A percentile compares a stretch with the other conserved stretches of the same genome.
These are phyloP conservation scores for Citrullus mucosospermus DNA, from an alignment of 306 rosid genomes.

Conservation along the genomic window DNA sequence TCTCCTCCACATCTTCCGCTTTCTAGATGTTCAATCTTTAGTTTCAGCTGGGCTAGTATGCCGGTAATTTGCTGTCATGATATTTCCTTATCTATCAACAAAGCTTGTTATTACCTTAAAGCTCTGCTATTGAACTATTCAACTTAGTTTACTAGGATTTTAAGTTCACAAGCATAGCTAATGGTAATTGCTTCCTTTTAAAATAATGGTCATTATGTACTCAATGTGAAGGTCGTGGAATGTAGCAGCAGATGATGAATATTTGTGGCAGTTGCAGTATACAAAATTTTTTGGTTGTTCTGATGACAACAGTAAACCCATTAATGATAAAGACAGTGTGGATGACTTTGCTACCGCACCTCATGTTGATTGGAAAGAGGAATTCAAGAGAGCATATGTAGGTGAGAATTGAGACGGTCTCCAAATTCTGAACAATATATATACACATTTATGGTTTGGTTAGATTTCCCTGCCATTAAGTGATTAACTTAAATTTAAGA, in stretches of 20 bases:
- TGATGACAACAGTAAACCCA: conserved; percentile 12
- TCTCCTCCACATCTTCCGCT: conserved; percentile 55
- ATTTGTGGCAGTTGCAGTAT: conserved; percentile 58
- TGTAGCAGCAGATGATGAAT: conserved; percentile 57
- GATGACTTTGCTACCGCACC: conserved; percentile 12
- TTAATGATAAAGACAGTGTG: conserved; percentile 13
- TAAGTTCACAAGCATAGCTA: neutral
- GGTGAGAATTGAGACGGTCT: conserved; percentile 23
- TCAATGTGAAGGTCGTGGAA: conserved; percentile 69
- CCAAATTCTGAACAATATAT: neutral
- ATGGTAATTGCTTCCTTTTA: neutral
- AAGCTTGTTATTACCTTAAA: neutral
- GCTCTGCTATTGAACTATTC: neutral
- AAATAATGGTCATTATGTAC: conserved; percentile 11
- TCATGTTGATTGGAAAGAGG: conserved; percentile 44
- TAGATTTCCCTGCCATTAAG: neutral
- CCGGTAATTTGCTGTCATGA: conserved; percentile 33
- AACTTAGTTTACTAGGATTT: neutral
- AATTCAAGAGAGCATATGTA: conserved; percentile 44
- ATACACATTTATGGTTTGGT: neutral
- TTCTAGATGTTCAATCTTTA: conserved; percentile 57
- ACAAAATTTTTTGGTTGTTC: conserved; percentile 24
- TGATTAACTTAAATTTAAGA: neutral
- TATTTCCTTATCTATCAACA: neutral
- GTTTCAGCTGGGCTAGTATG: conserved; percentile 44